phyloP scores from a whole-genome alignment of 352 stramenopile genomes.

The Globisporangium lucens region DNA sequence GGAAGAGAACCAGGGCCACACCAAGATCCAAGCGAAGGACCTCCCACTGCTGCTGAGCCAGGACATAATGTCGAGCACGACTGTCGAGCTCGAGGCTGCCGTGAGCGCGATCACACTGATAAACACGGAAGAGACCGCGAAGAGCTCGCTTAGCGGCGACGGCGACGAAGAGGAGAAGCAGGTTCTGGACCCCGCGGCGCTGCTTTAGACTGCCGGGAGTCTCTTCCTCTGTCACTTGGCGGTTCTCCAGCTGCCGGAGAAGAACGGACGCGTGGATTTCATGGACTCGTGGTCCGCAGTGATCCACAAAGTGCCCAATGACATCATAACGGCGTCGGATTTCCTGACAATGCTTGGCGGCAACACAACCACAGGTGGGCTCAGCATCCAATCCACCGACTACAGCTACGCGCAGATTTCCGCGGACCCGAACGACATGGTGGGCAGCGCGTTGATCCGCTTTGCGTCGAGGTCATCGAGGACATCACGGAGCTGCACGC shows the following conservation, averaged over 20 bases:
- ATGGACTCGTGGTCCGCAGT: conserved; percentile 71
- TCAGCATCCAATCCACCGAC: conserved; percentile 40
- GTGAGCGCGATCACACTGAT: conserved; percentile 65
- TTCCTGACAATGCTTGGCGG: conserved; percentile 55
- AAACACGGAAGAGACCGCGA: conserved; percentile 46
- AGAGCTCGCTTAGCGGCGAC: conserved; percentile 26
- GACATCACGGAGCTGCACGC: not conserved
- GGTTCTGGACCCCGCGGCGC: conserved; percentile 30
- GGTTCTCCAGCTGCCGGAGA: conserved; percentile 43
- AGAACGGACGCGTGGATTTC: conserved; percentile 59
- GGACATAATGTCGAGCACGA: conserved; percentile 17
- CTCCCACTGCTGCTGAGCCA: conserved; percentile 16
- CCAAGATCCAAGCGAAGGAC: conserved; percentile 4
- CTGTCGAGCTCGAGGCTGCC: conserved; percentile 19
- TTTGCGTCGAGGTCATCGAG: conserved; percentile 31
- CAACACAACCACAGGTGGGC: conserved; percentile 31
- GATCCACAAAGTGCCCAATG: conserved; percentile 59
- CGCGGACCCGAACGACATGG: conserved; percentile 39
- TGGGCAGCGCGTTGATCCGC: conserved; percentile 42
- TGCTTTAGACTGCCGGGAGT: conserved; percentile 44
- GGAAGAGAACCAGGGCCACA: not conserved
- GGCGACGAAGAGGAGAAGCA: conserved; percentile 26
- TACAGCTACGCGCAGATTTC: conserved; percentile 72
- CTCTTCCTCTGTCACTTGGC: conserved; percentile 57
- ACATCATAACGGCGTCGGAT: conserved; percentile 54